Conservation (phyloP, 768 basidiomycete genomes). For the Erythrobasidium yunnanense region DNA sequence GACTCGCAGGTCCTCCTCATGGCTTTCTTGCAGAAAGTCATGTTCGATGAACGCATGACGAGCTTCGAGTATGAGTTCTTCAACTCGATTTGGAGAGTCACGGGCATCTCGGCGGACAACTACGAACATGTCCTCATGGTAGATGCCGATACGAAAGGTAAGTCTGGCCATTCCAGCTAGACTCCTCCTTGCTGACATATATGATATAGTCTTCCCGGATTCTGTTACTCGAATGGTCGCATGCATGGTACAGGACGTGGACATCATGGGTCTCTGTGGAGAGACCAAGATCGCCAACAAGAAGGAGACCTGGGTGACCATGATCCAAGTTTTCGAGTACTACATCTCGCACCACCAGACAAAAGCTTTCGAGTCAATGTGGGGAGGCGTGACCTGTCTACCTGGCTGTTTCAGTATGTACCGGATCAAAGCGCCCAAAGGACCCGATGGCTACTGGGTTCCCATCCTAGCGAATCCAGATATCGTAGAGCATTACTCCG, state of each 20-base stretch:
- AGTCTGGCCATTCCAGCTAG: background rate
- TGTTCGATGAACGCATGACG: slow-evolving; percentile 99
- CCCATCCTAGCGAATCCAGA: slow-evolving; percentile 97
- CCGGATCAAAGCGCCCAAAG: slow-evolving; percentile 98
- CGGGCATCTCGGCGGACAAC: slow-evolving; percentile 87
- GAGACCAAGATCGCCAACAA: slow-evolving; percentile 99
- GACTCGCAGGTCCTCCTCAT: slow-evolving; percentile 96
- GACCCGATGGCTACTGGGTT: slow-evolving; percentile 90
- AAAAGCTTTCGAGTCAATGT: slow-evolving; percentile 99
- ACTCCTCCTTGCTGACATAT: background rate
- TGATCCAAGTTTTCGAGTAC: slow-evolving; percentile 99
- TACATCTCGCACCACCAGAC: slow-evolving; percentile 99
- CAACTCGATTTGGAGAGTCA: slow-evolving; percentile 91
- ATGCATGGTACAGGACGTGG: slow-evolving; percentile 90
- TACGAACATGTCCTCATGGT: slow-evolving; percentile 84
- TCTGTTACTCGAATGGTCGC: slow-evolving; percentile 89
- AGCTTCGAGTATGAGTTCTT: slow-evolving; percentile 99
- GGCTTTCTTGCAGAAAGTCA: slow-evolving; percentile 95
- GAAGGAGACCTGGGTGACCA: slow-evolving; percentile 93
- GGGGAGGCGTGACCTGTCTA: slow-evolving; percentile 97
- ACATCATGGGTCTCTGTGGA: slow-evolving; percentile 98
- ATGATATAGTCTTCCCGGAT: slow-evolving; percentile 85
- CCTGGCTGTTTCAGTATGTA: slow-evolving; percentile 99
- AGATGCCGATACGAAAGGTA: slow-evolving; percentile 35
- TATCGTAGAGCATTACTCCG: slow-evolving; percentile 96